A percentile compares a stretch with the other conserved stretches of the same genome.
Evolutionary conservation across 192 early-diverging fungal species (phyloP).

Genomic region (Coemansia umbellata): DNA sequence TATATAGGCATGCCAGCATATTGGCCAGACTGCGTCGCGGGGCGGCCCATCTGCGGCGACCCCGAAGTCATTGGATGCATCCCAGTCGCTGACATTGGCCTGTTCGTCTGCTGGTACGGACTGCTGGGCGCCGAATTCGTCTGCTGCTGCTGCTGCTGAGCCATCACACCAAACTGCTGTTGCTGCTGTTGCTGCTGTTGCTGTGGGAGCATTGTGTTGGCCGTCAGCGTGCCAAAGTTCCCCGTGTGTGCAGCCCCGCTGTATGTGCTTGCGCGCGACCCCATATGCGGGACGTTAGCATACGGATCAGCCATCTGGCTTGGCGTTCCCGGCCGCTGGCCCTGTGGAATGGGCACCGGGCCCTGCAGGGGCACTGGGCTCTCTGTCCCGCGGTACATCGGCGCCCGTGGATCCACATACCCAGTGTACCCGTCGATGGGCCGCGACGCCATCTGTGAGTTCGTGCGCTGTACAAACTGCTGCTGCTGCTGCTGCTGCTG

Average conservation of each 20-base stretch:
- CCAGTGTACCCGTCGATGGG: not conserved
- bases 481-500: constrained; percentile 2
- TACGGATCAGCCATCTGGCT: constrained; percentile 13
- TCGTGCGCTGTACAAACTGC: constrained; percentile 20
- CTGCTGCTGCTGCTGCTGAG: constrained; percentile 13
- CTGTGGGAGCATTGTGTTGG: constrained; percentile 8
- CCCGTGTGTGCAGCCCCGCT: constrained; percentile 25
- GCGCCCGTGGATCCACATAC: constrained; percentile 9
- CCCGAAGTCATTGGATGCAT: constrained; percentile 9
- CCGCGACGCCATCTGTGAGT: constrained; percentile 19
- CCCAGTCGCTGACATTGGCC: constrained; percentile 22
- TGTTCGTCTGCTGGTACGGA: constrained; percentile 27
- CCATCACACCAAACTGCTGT: not conserved
- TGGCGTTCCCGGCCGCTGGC: constrained; percentile 11
- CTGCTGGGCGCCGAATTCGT: constrained; percentile 28
- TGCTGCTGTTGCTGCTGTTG: constrained; percentile 14
- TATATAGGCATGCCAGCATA: constrained; percentile 7
- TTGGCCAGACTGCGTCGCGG: too few relatives aligned
- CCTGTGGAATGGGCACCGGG: constrained; percentile 5
- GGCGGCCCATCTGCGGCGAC: not conserved
- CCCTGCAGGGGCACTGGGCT: constrained; percentile 11
- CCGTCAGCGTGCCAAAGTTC: constrained; percentile 39
- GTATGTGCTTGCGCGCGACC: constrained; percentile 32
- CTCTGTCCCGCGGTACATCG: constrained; percentile 9
- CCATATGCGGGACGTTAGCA: constrained; percentile 13